Conservation (phyloP, 176 grass and related monocot genomes). For the Oryza meyeriana region DNA sequence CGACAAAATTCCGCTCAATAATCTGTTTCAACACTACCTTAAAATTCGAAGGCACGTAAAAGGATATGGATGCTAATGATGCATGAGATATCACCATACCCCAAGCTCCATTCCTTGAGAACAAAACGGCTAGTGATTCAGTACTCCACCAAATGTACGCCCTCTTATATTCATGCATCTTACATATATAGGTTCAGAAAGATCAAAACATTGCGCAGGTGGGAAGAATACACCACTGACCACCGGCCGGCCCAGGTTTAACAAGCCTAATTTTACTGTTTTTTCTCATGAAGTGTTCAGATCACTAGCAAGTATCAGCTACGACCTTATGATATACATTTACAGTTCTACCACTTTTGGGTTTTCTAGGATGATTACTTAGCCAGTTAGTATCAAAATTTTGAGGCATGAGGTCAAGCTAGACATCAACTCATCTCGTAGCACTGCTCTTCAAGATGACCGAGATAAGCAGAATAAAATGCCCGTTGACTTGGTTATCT, state of each 20-base stretch:
- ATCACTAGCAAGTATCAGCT: not conserved
- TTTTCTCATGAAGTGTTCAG: not conserved
- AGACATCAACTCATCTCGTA: slow-evolving; percentile 26
- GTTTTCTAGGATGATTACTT: not conserved
- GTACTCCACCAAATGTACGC: slow-evolving; percentile 11
- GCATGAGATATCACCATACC: not conserved
- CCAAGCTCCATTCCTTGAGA: not conserved
- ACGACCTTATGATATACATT: not conserved
- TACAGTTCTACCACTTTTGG: not conserved
- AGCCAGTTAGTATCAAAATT: slow-evolving; percentile 30
- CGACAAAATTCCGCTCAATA: too few species aligned
- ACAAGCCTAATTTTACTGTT: slow-evolving; percentile 6
- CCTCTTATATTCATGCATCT: slow-evolving; percentile 7
- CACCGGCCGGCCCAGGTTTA: not conserved
- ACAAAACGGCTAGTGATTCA: not conserved
- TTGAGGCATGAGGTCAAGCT: slow-evolving; percentile 9
- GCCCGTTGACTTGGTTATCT: slow-evolving; percentile 6
- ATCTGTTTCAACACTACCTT: too few species aligned
- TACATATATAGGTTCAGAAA: not conserved
- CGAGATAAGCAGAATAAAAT: not conserved
- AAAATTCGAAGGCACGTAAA: not conserved
- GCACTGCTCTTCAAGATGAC: slow-evolving; percentile 18
- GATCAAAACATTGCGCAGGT: not conserved
- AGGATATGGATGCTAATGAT: not conserved
- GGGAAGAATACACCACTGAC: not conserved